Evolutionary conservation across 2,329 filamentous ascomycete genomes (phyloP), one percentile per base, ranked within the genome.

Genomic region (Aspergillus sp.): DNA sequence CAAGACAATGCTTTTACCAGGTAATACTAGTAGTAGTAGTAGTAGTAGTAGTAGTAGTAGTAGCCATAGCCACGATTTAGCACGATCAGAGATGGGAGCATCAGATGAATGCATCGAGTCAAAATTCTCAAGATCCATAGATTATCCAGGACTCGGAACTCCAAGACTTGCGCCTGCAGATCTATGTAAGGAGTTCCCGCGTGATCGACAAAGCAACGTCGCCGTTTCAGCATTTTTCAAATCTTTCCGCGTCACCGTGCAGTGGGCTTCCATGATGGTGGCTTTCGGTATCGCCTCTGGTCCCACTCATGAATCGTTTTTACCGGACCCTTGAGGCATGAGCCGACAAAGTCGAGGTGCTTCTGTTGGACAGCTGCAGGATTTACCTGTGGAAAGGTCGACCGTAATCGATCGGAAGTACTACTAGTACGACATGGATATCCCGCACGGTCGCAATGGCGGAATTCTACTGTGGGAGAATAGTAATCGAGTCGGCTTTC

Each of bases 141-240:
- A 28, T 28, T 28, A 28, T 28, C 25, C 25, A 28, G 25, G 25
- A 41, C 9, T 41, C 34, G 34, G 28, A 19, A n/a, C 34, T 22
- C 51, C 49, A 58, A 47, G 28, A 59, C 60, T 57, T 58, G 54
- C 59, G 53, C 56, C 30, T 58, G 67, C 58, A 66, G 67, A 69
- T 69, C 67, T 34, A 64, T 63, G 66, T 67, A 69, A 69, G 67
- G 66, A 68, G 63, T 64, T 68, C 66, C 67, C 66, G 67, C 67
- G 66, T 66, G 67, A 69, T 69, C 66, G 66, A 66, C 67, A 65
- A 57, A 53, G 51, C 54, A 64, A 65, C 61, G 60, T 66, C 52
- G 59, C 64, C 54, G 50, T 60, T 54, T 64, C 51, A 63, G 52
- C 56, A 47, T 57, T 62, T 58, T 15, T 25, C 23, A 22, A 48